Conservation (phyloP, 1,284 basidiomycete genomes). For the Rhodotorula mucilaginosa region DNA sequence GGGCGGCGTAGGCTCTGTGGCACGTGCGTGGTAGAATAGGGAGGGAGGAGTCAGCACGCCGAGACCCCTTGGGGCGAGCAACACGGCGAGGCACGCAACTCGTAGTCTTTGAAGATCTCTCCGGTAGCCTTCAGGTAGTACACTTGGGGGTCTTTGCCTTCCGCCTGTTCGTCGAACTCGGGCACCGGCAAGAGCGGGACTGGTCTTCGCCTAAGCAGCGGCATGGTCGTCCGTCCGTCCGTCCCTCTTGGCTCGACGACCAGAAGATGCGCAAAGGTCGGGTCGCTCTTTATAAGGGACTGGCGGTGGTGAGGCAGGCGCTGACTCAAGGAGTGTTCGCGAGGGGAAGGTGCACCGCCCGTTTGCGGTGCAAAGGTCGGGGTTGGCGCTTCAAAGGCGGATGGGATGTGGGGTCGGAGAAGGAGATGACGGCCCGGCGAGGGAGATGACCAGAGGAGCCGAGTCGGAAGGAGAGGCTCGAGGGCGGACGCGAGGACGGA, state of each 20-base stretch:
- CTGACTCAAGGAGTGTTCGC: neutral
- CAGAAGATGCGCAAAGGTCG: neutral
- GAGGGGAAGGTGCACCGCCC: neutral
- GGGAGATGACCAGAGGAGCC: neutral
- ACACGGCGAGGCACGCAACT: constrained; percentile 58
- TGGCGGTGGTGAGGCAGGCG: neutral
- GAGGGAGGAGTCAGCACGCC: neutral
- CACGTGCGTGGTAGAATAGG: neutral
- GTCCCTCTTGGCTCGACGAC: no score
- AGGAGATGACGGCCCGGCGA: neutral
- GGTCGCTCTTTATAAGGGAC: neutral
- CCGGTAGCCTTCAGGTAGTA: constrained; percentile 88
- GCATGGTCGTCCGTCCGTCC: constrained; percentile 31
- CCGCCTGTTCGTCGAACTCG: constrained; percentile 14
- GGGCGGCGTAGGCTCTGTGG: constrained; percentile 64
- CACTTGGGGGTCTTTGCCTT: constrained; percentile 54
- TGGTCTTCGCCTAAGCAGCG: constrained; percentile 40
- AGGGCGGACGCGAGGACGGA: neutral
- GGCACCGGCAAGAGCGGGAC: constrained; percentile 42
- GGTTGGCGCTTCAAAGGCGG: no score
- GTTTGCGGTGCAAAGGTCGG: no score
- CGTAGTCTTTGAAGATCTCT: constrained; percentile 91
- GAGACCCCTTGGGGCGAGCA: no score
- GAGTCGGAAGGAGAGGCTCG: neutral
- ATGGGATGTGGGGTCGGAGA: neutral